Conservation (phyloP, 768 basidiomycete species). For the Amanita phalloides region DNA sequence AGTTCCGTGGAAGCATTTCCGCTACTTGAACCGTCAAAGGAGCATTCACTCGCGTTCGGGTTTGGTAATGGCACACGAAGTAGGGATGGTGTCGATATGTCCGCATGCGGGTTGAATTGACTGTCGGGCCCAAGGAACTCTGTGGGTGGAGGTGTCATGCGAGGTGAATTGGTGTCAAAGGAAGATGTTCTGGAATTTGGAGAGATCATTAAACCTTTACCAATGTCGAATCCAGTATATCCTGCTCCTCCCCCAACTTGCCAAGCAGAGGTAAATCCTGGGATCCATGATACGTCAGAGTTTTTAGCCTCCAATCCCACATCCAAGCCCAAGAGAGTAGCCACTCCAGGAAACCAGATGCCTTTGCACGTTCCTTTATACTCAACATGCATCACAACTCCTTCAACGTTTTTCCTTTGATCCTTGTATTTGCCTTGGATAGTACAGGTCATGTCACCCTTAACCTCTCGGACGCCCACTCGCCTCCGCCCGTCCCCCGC, state of each 20-base stretch:
- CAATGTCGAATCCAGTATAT: slow-evolving; percentile 64
- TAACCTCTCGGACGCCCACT: slow-evolving; percentile 59
- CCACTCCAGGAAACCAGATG: slow-evolving; percentile 77
- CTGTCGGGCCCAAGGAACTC: slow-evolving; percentile 6
- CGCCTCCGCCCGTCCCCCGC: slow-evolving; percentile 45
- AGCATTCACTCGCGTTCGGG: slow-evolving; percentile 57
- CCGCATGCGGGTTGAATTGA: slow-evolving; percentile 20
- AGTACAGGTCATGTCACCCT: slow-evolving; percentile 54
- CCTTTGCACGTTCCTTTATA: slow-evolving; percentile 69
- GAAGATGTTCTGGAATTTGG: slow-evolving; percentile 36
- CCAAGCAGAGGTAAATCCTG: slow-evolving; percentile 44
- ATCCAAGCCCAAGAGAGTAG: slow-evolving; percentile 72
- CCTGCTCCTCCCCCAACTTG: slow-evolving; percentile 50
- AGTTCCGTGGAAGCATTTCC: slow-evolving; percentile 22
- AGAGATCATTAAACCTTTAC: slow-evolving; percentile 21
- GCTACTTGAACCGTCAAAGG: slow-evolving; percentile 51
- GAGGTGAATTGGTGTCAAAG: slow-evolving; percentile 28
- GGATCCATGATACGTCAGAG: slow-evolving; percentile 59
- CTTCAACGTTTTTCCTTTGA: slow-evolving; percentile 30
- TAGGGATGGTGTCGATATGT: slow-evolving; percentile 49
- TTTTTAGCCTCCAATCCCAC: slow-evolving; percentile 58
- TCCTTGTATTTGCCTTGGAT: slow-evolving; percentile 41
- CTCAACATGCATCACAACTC: slow-evolving; percentile 53
- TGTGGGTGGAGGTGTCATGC: slow-evolving; percentile 12
- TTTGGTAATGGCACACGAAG: slow-evolving; percentile 66